Conservation (phyloP, 257 asterid genomes). For the Solanum peruvianum region DNA sequence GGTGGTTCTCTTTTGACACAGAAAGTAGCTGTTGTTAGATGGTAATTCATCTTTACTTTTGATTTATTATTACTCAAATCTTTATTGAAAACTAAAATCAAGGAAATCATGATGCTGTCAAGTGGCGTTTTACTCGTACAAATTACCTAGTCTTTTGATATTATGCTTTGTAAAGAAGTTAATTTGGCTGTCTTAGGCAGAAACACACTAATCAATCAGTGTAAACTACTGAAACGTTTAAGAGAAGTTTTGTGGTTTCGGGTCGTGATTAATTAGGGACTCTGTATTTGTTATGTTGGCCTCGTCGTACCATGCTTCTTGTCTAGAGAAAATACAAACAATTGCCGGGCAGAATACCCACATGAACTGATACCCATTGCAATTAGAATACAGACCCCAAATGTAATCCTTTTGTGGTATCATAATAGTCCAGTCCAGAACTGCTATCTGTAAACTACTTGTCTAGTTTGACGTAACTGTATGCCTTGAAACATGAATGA, state of each 20-base stretch:
- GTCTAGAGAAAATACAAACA: neutral
- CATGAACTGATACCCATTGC: neutral
- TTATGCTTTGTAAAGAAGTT: neutral
- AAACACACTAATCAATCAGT: neutral
- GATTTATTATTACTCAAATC: neutral
- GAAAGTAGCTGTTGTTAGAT: constrained; percentile 57
- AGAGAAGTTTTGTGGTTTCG: neutral
- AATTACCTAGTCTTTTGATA: neutral
- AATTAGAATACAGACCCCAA: neutral
- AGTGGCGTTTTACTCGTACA: neutral
- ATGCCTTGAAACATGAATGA: neutral
- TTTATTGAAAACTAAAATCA: neutral
- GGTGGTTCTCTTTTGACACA: constrained; percentile 59
- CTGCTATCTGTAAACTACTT: neutral
- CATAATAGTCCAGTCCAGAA: neutral
- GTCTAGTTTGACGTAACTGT: neutral
- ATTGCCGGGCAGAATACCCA: neutral
- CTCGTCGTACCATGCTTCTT: neutral
- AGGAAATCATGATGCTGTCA: neutral
- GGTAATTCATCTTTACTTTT: constrained; percentile 33
- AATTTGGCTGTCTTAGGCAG: neutral
- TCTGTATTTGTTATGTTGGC: neutral
- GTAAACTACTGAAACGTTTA: neutral
- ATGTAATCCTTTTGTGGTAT: neutral
- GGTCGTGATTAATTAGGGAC: neutral